phyloP scores from a whole-genome alignment of 441 rosid genomes.

The Erysimum cheiri region DNA sequence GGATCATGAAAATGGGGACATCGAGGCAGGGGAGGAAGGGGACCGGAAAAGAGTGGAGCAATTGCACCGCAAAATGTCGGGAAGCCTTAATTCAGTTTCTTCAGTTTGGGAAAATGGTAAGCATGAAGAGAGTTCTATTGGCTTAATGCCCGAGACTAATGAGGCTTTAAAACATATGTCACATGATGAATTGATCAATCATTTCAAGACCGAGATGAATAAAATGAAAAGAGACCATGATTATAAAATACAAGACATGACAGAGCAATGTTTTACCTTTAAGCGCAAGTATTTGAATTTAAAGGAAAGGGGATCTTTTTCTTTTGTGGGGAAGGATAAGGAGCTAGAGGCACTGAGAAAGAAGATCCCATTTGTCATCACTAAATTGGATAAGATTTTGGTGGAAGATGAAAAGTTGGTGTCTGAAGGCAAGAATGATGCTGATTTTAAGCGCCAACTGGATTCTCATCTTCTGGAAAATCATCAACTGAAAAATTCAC shows the following conservation, averaged over 20 bases:
- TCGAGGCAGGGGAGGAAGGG: conserved; percentile 55
- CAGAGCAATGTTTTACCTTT: conserved; percentile 68
- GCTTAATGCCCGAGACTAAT: conserved; percentile 56
- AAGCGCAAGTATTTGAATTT: conserved; percentile 66
- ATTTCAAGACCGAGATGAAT: conserved; percentile 76
- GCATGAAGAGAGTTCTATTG: conserved; percentile 56
- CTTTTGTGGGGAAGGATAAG: conserved; percentile 67
- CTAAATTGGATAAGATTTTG: conserved; percentile 65
- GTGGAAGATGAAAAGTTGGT: conserved; percentile 57
- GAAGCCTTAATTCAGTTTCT: conserved; percentile 54
- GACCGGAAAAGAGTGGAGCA: conserved; percentile 51
- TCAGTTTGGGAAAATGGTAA: conserved; percentile 70
- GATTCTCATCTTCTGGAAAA: conserved; percentile 67
- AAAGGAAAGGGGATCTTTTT: conserved; percentile 62
- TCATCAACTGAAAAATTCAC: conserved; percentile 51
- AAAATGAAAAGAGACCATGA: conserved; percentile 88
- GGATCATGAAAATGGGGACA: conserved; percentile 63
- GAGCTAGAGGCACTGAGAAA: conserved; percentile 75
- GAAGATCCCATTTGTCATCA: conserved; percentile 71
- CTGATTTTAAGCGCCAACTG: conserved; percentile 54
- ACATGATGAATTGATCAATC: conserved; percentile 53
- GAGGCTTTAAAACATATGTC: conserved; percentile 53
- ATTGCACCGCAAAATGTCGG: conserved; percentile 63
- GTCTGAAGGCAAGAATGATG: conserved; percentile 48
- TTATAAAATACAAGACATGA: conserved; percentile 58